These are phyloP conservation scores for Suhomyces panamericanus DNA, from an alignment of 1,139 yeast species.

Conservation along the genomic window DNA sequence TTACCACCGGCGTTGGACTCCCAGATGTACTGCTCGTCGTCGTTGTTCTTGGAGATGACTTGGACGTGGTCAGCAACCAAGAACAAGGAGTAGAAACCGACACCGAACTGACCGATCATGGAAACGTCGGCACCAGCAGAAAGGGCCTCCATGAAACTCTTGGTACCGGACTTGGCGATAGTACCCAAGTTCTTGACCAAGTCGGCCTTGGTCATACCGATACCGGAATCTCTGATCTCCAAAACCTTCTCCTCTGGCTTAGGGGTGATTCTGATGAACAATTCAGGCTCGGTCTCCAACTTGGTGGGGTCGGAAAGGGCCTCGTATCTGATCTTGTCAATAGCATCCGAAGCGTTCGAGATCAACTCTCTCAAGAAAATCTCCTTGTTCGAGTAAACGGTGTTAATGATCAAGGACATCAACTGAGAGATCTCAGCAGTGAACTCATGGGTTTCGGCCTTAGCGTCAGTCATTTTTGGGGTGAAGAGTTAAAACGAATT, in stretches of 20 bases:
- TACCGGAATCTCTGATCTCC: conserved; percentile 99
- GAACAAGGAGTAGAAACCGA: conserved; percentile 99
- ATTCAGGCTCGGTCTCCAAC: conserved; percentile 93
- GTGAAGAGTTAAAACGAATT: conserved; percentile 5
- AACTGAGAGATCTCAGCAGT: conserved; percentile 99
- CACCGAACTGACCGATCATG: conserved; percentile 99
- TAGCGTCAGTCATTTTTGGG: conserved; percentile 52
- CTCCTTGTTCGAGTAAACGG: conserved; percentile 99
- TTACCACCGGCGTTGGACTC: conserved; percentile 99
- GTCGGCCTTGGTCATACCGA: conserved; percentile 99
- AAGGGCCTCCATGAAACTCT: conserved; percentile 98
- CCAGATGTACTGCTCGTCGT: conserved; percentile 99
- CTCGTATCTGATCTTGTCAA: conserved; percentile 96
- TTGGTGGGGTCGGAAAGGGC: conserved; percentile 89
- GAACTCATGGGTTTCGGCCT: conserved; percentile 87
- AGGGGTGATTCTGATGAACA: conserved; percentile 97
- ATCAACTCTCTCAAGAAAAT: conserved; percentile 98
- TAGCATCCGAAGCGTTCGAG: conserved; percentile 96
- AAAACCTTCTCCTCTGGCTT: conserved; percentile 89
- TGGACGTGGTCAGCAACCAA: conserved; percentile 99
- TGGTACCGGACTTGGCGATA: conserved; percentile 99
- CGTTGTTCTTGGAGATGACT: conserved; percentile 97
- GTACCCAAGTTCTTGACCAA: conserved; percentile 99
- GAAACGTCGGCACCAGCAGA: conserved; percentile 99
- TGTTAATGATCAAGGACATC: conserved; percentile 99